Evolutionary conservation across 2,329 filamentous ascomycete genomes (phyloP).

Genomic region (Talaromyces sp.): DNA sequence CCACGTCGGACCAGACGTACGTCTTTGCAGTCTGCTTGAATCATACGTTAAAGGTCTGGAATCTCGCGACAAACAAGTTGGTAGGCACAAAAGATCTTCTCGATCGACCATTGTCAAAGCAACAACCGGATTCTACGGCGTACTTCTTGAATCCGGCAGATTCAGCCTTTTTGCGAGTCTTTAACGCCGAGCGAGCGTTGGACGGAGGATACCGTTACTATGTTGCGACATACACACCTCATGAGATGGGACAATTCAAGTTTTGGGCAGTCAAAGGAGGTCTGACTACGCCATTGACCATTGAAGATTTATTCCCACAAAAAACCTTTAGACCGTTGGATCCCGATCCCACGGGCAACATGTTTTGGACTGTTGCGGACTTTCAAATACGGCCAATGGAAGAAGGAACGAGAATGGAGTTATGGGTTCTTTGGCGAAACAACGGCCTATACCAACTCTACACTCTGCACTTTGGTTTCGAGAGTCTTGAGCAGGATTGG

Average conservation of each 20-base stretch:
- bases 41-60: constrained; percentile 86
- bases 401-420: constrained; percentile 54
- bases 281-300: constrained; percentile 55
- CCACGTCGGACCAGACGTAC: constrained; percentile 46
- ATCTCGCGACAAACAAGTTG: constrained; percentile 74
- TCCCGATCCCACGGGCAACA: constrained; percentile 61
- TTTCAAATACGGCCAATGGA: constrained; percentile 60
- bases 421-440: constrained; percentile 84
- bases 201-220: constrained; percentile 52
- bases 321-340: constrained; percentile 63
- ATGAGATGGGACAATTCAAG: constrained; percentile 86
- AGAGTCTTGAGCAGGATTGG: constrained; percentile 62
- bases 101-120: constrained; percentile 58
- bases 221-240: constrained; percentile 81
- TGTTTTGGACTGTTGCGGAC: constrained; percentile 76
- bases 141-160: constrained; percentile 78
- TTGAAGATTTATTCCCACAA: constrained; percentile 69
- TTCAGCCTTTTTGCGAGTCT: constrained; percentile 69
- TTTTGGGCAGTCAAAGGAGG: constrained; percentile 75
- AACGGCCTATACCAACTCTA: constrained; percentile 75
- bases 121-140: constrained; percentile 66
- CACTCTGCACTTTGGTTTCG: constrained; percentile 68
- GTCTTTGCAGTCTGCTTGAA: constrained; percentile 83
- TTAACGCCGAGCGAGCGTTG: constrained; percentile 54
- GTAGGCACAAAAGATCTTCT: constrained; percentile 75